These are phyloP conservation scores for Nannizziopsis barbatae DNA, from an alignment of 2,329 filamentous ascomycete genomes.

Conservation along the genomic window DNA sequence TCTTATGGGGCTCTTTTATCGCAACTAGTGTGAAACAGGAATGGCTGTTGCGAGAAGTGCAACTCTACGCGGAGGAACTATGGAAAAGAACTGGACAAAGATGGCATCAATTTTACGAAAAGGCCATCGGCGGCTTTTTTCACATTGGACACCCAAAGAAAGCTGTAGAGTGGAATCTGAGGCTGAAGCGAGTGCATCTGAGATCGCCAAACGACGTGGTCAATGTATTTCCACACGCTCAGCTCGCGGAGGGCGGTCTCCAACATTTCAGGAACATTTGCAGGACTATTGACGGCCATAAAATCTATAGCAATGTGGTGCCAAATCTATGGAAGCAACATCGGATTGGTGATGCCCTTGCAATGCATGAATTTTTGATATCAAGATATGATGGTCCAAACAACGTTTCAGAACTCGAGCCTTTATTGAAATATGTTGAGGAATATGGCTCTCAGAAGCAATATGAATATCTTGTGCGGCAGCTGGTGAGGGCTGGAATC, in stretches of 20 bases:
- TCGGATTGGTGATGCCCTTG: constrained; percentile 30
- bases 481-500: constrained; percentile 11
- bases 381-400: constrained; percentile 34
- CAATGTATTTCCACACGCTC: constrained; percentile 22
- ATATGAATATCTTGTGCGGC: constrained; percentile 7
- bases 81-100: constrained; percentile 30
- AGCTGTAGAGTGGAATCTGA: constrained; percentile 30
- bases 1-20: constrained; percentile 35
- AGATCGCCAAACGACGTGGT: constrained; percentile 23
- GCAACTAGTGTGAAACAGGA: constrained; percentile 27
- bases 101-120: constrained; percentile 29
- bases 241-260: constrained; percentile 21
- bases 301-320: constrained; percentile 37
- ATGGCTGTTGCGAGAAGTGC: constrained; percentile 25
- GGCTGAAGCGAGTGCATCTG: constrained; percentile 27
- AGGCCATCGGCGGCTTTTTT: constrained; percentile 30
- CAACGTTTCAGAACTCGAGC: constrained; percentile 28
- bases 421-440: constrained; percentile 32
- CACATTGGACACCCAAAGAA: constrained; percentile 21
- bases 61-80: constrained; percentile 32
- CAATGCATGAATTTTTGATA: constrained; percentile 39
- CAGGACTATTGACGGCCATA: constrained; percentile 25
- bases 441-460: constrained; percentile 21
- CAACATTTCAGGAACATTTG: constrained; percentile 36
- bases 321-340: constrained; percentile 30